These are phyloP conservation scores for Rugonectria rugulosa DNA, from an alignment of 2,329 filamentous ascomycete species.

Conservation along the genomic window DNA sequence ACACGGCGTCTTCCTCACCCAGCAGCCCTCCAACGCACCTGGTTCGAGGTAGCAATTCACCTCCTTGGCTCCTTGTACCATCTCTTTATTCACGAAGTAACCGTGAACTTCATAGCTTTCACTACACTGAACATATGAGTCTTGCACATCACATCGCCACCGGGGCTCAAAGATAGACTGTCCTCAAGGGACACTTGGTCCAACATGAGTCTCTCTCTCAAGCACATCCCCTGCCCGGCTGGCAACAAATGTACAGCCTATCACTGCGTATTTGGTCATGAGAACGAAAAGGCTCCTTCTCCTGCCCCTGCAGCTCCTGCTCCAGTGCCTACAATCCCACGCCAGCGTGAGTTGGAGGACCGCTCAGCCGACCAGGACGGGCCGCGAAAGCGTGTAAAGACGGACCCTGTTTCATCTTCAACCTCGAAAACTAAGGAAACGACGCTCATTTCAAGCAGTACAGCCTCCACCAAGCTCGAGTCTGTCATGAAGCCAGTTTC, in stretches of 20 bases:
- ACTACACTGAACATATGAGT: no score
- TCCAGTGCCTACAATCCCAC: neutral
- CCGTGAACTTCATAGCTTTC: no score
- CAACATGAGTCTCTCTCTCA: slow-evolving; percentile 51
- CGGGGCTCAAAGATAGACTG: neutral
- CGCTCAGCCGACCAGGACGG: slow-evolving; percentile 36
- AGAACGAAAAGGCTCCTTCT: slow-evolving; percentile 41
- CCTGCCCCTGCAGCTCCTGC: slow-evolving; percentile 14
- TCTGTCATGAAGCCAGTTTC: slow-evolving; percentile 43
- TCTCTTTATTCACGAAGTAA: no score
- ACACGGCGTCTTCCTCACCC: no score
- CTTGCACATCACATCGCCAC: no score
- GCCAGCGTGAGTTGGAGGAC: slow-evolving; percentile 11
- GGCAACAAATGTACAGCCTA: slow-evolving; percentile 57
- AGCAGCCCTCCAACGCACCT: no score
- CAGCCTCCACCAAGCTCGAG: slow-evolving; percentile 25
- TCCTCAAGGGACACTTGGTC: neutral
- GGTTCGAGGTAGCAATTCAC: slow-evolving; percentile 10
- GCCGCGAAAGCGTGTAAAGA: slow-evolving; percentile 42
- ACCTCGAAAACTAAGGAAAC: slow-evolving; percentile 11
- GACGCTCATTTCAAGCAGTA: neutral
- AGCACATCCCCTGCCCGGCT: slow-evolving; percentile 59
- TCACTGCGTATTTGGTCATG: slow-evolving; percentile 59
- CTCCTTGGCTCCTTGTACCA: no score
- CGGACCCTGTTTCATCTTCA: slow-evolving; percentile 26